Base-by-base conservation (phyloP, 2,329 filamentous ascomycete species). In the Trichophyton rubrum region DNA sequence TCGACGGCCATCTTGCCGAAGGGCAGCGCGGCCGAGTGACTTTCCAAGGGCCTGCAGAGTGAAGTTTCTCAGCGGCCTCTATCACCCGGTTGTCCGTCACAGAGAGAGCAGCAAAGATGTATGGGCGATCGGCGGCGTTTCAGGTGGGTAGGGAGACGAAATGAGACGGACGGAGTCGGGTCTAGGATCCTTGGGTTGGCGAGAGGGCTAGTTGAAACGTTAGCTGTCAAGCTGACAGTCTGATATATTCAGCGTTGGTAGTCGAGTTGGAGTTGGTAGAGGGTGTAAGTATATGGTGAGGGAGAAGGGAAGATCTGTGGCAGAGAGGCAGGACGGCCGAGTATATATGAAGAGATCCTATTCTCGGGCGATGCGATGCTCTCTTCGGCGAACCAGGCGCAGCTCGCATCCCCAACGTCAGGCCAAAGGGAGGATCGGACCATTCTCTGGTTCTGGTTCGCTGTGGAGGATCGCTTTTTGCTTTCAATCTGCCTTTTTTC, bases 361-460 rank as follows among this genome's bases (percentile, higher is more conserved):
- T 53, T 53, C 49, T 53, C 49, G 49, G 49, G n/a, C 49, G 49
- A 53, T 51, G 45, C 22, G 49, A 20, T 53, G 40, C 40, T 24
- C 17, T 53, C 22, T 53, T 53, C 49, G 49, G 49, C 49, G 49
- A 43, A 4, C 40, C 49, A 53, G 49, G 49, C 49, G 49, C 49
- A 53, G 49, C 22, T 33, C 49, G 24, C 49, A 53, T 53, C 13
- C 49, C 7, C 49, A 53, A 24, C 49, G 11, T 24, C 24, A 43
- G 40, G 40, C 40, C 40, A 43, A 43, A 43, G 2, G 49, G 24
- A 53, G 49, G 49, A 53, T 53, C 49, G 49, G 49, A 33, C 49
- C 49, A 24, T 53, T 53, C 49, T 20, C 49, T 53, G 49, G 49
- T 53, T 30, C 49, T 53, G 49, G 49, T 53, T 53, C 49, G 49